These are phyloP conservation scores for Kurtzmaniella quercitrusa DNA, from an alignment of 1,139 yeast genomes.

Conservation along the genomic window DNA sequence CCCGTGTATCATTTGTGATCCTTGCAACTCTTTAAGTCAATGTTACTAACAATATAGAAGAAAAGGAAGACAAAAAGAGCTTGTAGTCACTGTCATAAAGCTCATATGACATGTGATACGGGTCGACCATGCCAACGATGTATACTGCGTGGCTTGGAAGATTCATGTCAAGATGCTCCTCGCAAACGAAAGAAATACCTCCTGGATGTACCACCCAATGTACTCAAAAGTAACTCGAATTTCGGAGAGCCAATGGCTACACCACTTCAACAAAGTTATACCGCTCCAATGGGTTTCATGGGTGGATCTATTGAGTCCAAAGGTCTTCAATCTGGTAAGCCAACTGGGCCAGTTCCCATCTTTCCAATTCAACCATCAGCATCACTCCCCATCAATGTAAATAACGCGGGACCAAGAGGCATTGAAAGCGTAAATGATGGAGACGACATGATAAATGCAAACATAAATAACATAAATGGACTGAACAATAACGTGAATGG, in stretches of 20 bases:
- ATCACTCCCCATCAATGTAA: neutral
- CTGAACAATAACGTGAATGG: slow-evolving; percentile 4
- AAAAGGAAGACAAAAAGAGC: slow-evolving; percentile 71
- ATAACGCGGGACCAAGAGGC: neutral
- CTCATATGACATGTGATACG: slow-evolving; percentile 85
- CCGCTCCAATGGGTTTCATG: neutral
- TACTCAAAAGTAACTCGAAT: slow-evolving; percentile 1
- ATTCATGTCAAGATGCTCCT: slow-evolving; percentile 86
- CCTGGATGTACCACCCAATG: slow-evolving; percentile 45
- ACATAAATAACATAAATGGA: slow-evolving; percentile 4
- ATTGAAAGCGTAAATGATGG: neutral
- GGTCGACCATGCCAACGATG: slow-evolving; percentile 82
- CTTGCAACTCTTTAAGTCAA: too few species aligned
- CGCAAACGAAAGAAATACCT: slow-evolving; percentile 82
- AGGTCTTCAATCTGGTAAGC: neutral
- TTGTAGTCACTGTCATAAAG: slow-evolving; percentile 79
- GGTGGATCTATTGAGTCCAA: neutral
- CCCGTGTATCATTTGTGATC: too few species aligned
- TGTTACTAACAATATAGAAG: slow-evolving; percentile 22
- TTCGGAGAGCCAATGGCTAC: slow-evolving; percentile 1
- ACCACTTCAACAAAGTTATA: slow-evolving; percentile 1
- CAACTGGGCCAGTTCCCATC: neutral
- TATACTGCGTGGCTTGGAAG: slow-evolving; percentile 59
- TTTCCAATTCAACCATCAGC: neutral
- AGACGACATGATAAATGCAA: slow-evolving; percentile 3